Conservation (phyloP, 129 eudicot genomes). For the Rutidosis leptorrhynchoides region DNA sequence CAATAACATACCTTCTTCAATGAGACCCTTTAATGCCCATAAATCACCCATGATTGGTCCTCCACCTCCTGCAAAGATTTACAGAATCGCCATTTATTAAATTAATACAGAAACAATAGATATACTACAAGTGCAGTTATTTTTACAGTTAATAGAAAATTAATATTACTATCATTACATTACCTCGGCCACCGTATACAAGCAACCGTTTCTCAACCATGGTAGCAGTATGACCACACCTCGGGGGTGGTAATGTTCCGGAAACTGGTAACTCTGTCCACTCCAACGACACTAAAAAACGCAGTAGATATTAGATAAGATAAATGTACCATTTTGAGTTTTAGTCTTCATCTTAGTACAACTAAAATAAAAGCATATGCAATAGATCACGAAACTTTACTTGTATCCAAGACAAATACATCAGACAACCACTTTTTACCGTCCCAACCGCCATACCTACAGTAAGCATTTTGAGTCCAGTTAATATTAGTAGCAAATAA, state of each 20-base stretch:
- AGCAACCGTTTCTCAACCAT: conserved; percentile 98
- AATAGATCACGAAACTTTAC: conserved; percentile 40
- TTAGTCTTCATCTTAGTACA: not conserved
- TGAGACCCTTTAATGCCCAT: conserved; percentile 95
- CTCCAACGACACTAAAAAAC: conserved; percentile 78
- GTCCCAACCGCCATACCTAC: conserved; percentile 99
- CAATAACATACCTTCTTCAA: conserved; percentile 68
- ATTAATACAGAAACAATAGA: not conserved
- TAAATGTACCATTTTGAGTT: not conserved
- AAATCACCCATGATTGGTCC: conserved; percentile 96
- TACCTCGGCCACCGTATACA: conserved; percentile 97
- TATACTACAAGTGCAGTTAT: not conserved
- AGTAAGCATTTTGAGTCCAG: conserved; percentile 21
- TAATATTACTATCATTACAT: not conserved
- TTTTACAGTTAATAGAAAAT: not conserved
- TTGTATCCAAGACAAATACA: conserved; percentile 83
- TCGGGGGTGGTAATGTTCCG: conserved; percentile 87
- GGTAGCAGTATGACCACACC: conserved; percentile 98
- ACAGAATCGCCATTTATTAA: conserved; percentile 16
- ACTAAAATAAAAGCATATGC: not conserved
- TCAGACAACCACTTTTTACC: conserved; percentile 98
- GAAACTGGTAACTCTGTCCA: conserved; percentile 85
- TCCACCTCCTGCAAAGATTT: conserved; percentile 66
- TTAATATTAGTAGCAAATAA: conserved; percentile 12
- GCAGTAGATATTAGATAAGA: not conserved